phyloP scores from a whole-genome alignment of 768 basidiomycete species.

The Leccinum boreale region DNA sequence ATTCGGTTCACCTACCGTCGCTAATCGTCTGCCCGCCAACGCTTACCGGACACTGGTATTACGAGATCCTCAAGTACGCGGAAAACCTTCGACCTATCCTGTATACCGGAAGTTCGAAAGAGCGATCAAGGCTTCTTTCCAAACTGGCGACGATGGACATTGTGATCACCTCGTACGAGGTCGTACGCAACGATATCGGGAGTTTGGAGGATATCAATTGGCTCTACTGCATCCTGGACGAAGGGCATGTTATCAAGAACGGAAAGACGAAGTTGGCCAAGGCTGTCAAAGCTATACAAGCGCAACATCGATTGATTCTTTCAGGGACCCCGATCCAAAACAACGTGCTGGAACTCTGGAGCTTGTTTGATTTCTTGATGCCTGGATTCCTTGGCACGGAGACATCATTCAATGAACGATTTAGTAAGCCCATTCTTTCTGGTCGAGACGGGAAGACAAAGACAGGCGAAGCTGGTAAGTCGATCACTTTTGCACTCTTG shows the following conservation, averaged over 20 bases:
- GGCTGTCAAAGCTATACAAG: constrained; percentile 86
- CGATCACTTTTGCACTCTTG: not conserved
- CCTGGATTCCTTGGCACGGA: constrained; percentile 98
- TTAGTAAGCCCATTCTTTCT: constrained; percentile 92
- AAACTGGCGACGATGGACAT: constrained; percentile 74
- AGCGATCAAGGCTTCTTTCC: constrained; percentile 66
- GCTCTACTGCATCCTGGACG: constrained; percentile 96
- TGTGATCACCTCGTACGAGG: constrained; percentile 97
- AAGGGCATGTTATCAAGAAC: constrained; percentile 99
- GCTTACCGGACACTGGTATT: constrained; percentile 98
- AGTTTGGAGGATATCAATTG: constrained; percentile 73
- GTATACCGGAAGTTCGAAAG: constrained; percentile 85
- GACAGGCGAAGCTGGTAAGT: constrained; percentile 88
- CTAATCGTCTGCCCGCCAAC: constrained; percentile 97
- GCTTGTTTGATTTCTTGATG: constrained; percentile 98
- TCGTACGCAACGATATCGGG: constrained; percentile 89
- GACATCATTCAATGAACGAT: constrained; percentile 89
- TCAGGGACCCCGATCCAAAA: constrained; percentile 99
- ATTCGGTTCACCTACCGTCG: constrained; percentile 85
- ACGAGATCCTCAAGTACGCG: constrained; percentile 92
- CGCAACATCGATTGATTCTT: constrained; percentile 90
- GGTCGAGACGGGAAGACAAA: constrained; percentile 95
- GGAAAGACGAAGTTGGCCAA: constrained; percentile 97
- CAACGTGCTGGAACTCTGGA: constrained; percentile 98
- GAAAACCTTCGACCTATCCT: constrained; percentile 80